Conservation (phyloP, 108 stramenopile genomes). For the Ochromonas danica region DNA sequence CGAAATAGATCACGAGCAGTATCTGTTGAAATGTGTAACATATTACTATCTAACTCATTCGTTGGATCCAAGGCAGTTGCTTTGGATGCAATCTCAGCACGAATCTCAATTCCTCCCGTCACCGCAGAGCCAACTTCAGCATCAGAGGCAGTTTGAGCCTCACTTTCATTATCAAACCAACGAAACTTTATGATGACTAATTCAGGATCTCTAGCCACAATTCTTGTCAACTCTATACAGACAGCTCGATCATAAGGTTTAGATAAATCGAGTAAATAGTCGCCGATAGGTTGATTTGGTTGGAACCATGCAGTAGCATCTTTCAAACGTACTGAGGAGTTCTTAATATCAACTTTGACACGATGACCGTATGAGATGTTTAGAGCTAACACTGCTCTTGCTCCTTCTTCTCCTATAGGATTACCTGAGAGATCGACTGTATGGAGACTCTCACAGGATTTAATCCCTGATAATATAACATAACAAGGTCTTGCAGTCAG, state of each 20-base stretch:
- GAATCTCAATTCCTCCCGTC: not conserved
- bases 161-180: not conserved
- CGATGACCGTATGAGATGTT: not conserved
- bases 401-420: slow-evolving; percentile 53
- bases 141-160: not conserved
- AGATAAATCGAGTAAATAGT: slow-evolving; percentile 2
- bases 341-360: not conserved
- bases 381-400: slow-evolving; percentile 41
- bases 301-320: not conserved
- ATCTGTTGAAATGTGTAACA: not conserved
- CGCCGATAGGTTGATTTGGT: not conserved
- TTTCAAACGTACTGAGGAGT: not conserved
- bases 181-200: not conserved
- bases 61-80: not conserved
- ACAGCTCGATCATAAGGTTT: slow-evolving; percentile 7
- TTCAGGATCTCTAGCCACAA: not conserved
- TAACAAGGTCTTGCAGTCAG: slow-evolving; percentile 46
- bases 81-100: not conserved
- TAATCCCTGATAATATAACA: slow-evolving; percentile 45
- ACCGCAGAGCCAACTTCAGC: not conserved
- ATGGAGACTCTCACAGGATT: slow-evolving; percentile 34
- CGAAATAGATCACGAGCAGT: not conserved
- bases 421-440: slow-evolving; percentile 48
- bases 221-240: not conserved
- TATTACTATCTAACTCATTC: not conserved